phyloP scores from a whole-genome alignment of 164 flowering plant species.

The Piper longum region DNA sequence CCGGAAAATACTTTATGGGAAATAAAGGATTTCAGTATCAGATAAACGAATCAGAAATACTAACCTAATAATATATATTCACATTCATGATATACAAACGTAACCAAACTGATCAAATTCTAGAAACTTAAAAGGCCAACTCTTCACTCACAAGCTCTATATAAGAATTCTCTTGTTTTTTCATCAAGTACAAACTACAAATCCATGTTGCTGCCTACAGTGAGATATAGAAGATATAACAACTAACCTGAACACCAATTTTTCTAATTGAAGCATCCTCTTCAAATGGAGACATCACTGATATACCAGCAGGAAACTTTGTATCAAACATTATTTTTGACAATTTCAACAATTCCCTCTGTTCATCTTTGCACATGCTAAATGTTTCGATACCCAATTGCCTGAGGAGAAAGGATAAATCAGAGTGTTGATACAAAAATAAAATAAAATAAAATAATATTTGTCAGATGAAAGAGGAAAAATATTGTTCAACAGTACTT shows the following conservation, averaged over 20 bases:
- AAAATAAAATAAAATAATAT: neutral
- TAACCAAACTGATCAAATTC: too few relatives aligned
- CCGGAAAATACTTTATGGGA: too few relatives aligned
- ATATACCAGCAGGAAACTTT: conserved; percentile 75
- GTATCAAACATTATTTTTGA: conserved; percentile 90
- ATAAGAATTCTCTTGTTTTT: too few relatives aligned
- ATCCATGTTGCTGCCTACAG: neutral
- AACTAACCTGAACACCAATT: conserved; percentile 50
- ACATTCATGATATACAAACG: too few relatives aligned
- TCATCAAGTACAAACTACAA: too few relatives aligned
- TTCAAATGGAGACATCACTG: conserved; percentile 68
- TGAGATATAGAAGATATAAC: neutral
- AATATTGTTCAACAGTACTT: conserved; percentile 23
- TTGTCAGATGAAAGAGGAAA: neutral
- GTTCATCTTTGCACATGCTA: conserved; percentile 43
- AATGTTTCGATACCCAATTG: conserved; percentile 73
- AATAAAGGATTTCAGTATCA: too few relatives aligned
- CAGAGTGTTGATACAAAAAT: neutral
- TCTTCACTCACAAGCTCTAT: too few relatives aligned
- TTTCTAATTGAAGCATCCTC: conserved; percentile 82
- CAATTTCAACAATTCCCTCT: conserved; percentile 53
- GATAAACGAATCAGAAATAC: too few relatives aligned
- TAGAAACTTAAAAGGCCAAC: too few relatives aligned
- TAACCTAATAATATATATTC: too few relatives aligned
- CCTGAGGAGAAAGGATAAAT: conserved; percentile 20